Evolutionary conservation across 495 filamentous ascomycete genomes (phyloP), one percentile per base, ranked within the genome.

Genomic region (Rhypophila decipiens): DNA sequence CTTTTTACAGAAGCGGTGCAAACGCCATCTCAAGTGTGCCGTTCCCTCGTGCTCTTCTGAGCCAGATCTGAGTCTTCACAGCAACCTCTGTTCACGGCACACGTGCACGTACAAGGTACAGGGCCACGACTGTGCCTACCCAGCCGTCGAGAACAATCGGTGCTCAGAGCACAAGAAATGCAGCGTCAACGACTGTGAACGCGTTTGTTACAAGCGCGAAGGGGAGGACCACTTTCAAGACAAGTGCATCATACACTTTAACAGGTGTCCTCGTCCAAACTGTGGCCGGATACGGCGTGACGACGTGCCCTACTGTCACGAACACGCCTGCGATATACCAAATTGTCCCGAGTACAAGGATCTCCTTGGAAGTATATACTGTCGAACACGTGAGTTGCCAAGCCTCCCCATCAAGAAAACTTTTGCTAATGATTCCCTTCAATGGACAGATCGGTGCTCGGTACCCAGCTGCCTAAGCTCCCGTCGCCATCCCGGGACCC

Each of bases 161-260:
- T 53, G 45, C 45, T 17, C 23, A 19, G 45, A 48, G 18, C 50
- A 53, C 34, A 20, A 13, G 27, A 46, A 18, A 13, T 46, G 49
- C 49, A 18, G 24, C 4, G 17, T 45, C 17, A 13, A 24, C 18
- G 17, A 34, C 3, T 51, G 49, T 18, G 36, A 39, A 27, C 5
- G 17, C 22, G 18, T n/a, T 2, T 41, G 20, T 1, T 39, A 34
- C 41, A 20, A 39, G 15, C 27, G 17, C 17, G 13, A 7, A 4
- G 13, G n/a, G 12, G 19, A 33, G 18, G 34, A 41, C 13, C 17
- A 24, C 3, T 18, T 46, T 21, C 39, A 51, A 21, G 17, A 35
- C 42, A 24, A 39, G 8, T 51, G 42, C 24, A 15, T 1, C 23
- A 7, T 9, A 4, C 44, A 47, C 22, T 23, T 40, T 18, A 24